phyloP scores from a whole-genome alignment of 2,329 filamentous ascomycete genomes.

The Xylariaceae sp. region DNA sequence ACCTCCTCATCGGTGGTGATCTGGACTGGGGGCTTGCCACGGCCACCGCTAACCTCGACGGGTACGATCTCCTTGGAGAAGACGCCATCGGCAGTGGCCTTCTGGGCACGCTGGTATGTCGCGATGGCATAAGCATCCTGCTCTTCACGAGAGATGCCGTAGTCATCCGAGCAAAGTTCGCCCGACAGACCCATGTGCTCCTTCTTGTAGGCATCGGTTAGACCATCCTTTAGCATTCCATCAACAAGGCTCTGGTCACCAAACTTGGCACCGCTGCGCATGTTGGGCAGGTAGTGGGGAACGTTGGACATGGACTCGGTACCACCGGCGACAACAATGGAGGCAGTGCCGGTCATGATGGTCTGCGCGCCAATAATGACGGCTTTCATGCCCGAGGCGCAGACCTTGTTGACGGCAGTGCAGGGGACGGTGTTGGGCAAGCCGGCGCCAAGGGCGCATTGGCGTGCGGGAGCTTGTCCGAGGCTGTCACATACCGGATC shows the following conservation, averaged over 20 bases:
- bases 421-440: conserved; percentile 74
- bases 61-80: conserved; percentile 87
- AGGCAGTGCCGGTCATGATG: conserved; percentile 93
- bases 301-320: conserved; percentile 98
- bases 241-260: conserved; percentile 86
- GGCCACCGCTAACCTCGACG: conserved; percentile 78
- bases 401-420: conserved; percentile 98
- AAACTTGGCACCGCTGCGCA: conserved; percentile 88
- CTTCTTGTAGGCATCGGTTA: conserved; percentile 92
- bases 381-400: conserved; percentile 90
- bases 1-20: conserved; percentile 90
- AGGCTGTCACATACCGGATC: conserved; percentile 52
- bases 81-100: conserved; percentile 75
- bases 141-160: conserved; percentile 74
- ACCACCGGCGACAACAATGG: conserved; percentile 88
- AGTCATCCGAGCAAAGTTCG: conserved; percentile 85
- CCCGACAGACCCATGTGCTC: conserved; percentile 94
- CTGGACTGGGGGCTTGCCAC: conserved; percentile 79
- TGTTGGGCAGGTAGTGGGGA: conserved; percentile 87
- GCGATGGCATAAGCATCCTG: conserved; percentile 96
- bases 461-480: conserved; percentile 92
- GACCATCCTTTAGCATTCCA: conserved; percentile 87
- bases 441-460: conserved; percentile 86
- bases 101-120: conserved; percentile 68
- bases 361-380: conserved; percentile 93